Conservation (phyloP, 2,329 filamentous ascomycete species). For the Hymenotorrendiella dingleyae region DNA sequence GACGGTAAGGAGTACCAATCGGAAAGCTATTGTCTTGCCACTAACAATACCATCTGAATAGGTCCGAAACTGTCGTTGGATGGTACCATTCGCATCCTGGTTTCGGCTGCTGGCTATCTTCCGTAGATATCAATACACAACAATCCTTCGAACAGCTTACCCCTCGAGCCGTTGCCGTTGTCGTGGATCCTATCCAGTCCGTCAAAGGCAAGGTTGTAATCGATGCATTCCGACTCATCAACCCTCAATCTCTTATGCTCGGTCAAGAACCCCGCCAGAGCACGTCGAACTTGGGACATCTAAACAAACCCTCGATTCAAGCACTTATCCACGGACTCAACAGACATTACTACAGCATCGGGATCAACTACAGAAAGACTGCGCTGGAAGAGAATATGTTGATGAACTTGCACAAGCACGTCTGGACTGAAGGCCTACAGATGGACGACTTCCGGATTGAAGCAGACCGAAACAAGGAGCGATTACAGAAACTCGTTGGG, state of each 20-base stretch:
- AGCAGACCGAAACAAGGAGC: conserved; percentile 78
- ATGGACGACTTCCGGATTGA: conserved; percentile 94
- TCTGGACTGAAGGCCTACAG: conserved; percentile 95
- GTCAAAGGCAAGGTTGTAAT: conserved; percentile 99
- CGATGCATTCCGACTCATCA: conserved; percentile 97
- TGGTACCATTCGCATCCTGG: conserved; percentile 99
- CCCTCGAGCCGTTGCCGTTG: conserved; percentile 91
- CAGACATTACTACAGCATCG: conserved; percentile 98
- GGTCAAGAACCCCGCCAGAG: conserved; percentile 97
- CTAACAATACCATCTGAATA: conserved; percentile 33
- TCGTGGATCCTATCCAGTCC: conserved; percentile 97
- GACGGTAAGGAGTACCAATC: conserved; percentile 54
- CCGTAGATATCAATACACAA: conserved; percentile 98
- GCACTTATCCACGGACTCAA: conserved; percentile 97
- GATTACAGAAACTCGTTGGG: conserved; percentile 78
- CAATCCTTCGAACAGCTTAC: conserved; percentile 99
- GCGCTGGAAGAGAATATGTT: conserved; percentile 98
- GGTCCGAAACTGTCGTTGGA: conserved; percentile 93
- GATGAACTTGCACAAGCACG: conserved; percentile 99
- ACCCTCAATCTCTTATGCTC: conserved; percentile 95
- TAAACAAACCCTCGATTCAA: conserved; percentile 99
- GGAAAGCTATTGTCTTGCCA: not conserved
- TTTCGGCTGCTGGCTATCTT: conserved; percentile 98
- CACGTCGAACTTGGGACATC: conserved; percentile 92
- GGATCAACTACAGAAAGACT: conserved; percentile 96